Evolutionary conservation across 106 monocot species (phyloP), one percentile per base, ranked within the genome.

Genomic region (Dioscorea alata): DNA sequence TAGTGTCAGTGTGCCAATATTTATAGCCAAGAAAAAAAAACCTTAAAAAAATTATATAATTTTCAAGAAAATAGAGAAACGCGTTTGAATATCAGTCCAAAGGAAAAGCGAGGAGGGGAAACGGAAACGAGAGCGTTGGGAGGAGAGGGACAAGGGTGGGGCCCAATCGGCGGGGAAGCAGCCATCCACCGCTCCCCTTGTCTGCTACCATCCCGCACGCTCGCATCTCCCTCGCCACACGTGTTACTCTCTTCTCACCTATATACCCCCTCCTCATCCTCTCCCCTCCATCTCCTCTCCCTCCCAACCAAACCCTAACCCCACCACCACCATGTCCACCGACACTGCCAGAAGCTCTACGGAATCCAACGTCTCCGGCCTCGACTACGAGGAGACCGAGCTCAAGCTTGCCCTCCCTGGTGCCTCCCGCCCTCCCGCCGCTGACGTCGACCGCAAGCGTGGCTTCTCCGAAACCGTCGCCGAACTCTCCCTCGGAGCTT

Each of bases 351-450:
- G 73, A 80, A 80, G 83, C 64, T 85, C 89, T 70, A 90, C 90
- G 73, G 80, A 80, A 70, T 68, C 79, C 54, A 79, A 66, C 14
- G 65, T 74, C 13, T 89, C 85, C n/a, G 89, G 77, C 4, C 74
- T 85, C 10, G 86, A 86, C 56, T 86, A 78, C 66, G 83, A 90
- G 63, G 90, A 90, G 64, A 90, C 90, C 50, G 83, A 71, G 76
- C 80, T 89, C 49, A 86, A 77, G 51, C 80, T 90, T 33, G 72
- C 74, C n/a, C 76, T 82, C 13, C 84, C 84, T 2, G 84, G 84
- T 10, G 77, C 72, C 0, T 12, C 4, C 65, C 19, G 22, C 20
- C 7, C 17, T 17, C 65, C 64, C 13, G 19, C 65, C 49, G 25
- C 48, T 35, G 87, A 83, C 62, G 17, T 72, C 12, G 88, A 88